Percentiles rank a stretch among this genome's conserved stretches.
These are phyloP conservation scores for Neurospora sp. DNA, from an alignment of 495 filamentous ascomycete species.

Conservation along the genomic window DNA sequence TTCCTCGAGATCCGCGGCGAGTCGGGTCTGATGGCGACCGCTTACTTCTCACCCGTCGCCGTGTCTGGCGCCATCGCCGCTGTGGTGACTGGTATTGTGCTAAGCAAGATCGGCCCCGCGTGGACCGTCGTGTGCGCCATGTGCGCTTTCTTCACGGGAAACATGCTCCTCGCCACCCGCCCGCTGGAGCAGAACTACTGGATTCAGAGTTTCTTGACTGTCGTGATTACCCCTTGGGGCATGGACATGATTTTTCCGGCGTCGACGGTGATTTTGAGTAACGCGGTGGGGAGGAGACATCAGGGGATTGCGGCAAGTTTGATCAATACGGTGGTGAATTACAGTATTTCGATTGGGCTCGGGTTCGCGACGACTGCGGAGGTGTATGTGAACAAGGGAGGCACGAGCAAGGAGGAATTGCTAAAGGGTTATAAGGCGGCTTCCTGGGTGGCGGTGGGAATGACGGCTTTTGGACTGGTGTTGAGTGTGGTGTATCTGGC, in stretches of 20 bases:
- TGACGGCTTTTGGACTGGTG: constrained; percentile 20
- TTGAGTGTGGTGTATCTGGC: constrained; percentile 8
- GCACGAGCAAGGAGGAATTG: constrained; percentile 20
- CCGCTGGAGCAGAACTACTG: constrained; percentile 39
- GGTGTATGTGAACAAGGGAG: constrained; percentile 25
- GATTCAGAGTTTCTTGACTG: constrained; percentile 35
- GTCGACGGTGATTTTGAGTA: constrained; percentile 29
- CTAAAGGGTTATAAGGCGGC: constrained; percentile 29
- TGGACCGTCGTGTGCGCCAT: constrained; percentile 44
- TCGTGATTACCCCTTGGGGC: constrained; percentile 41
- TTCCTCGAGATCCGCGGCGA: constrained; percentile 36
- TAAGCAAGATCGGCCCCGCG: constrained; percentile 31
- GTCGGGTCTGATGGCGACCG: constrained; percentile 35
- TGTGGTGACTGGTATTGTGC: constrained; percentile 36
- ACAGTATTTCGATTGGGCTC: constrained; percentile 35
- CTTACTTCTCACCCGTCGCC: constrained; percentile 34
- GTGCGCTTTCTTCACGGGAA: constrained; percentile 35
- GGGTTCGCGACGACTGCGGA: constrained; percentile 40
- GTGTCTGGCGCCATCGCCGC: constrained; percentile 40
- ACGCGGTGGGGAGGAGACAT: constrained; percentile 28
- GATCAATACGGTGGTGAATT: constrained; percentile 35
- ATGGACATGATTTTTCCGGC: constrained; percentile 41
- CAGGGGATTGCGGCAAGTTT: constrained; percentile 37
- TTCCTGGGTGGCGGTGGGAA: constrained; percentile 23
- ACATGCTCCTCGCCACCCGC: constrained; percentile 34